A percentile compares a stretch with the other conserved stretches of the same genome.
phyloP scores from a whole-genome alignment of 208 protist species.

The Trypanosoma rangeli region DNA sequence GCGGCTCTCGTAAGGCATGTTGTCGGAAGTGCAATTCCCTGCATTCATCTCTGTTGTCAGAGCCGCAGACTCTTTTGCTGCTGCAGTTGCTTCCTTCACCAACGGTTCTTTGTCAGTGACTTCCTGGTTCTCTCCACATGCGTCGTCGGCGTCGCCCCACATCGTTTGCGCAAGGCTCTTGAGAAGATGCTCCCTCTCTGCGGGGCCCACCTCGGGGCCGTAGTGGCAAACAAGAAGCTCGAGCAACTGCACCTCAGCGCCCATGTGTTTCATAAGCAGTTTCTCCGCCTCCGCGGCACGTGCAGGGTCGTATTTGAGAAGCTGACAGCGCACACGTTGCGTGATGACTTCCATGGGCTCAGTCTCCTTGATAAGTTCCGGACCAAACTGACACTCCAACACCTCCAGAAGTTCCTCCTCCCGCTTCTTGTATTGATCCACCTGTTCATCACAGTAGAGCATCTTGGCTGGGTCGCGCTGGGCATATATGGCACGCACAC shows the following conservation, averaged over 20 bases:
- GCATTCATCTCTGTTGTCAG: neutral
- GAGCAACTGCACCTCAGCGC: constrained; percentile 23
- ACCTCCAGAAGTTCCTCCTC: constrained; percentile 14
- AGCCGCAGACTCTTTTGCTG: neutral
- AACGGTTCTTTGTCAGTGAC: neutral
- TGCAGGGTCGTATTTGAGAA: constrained; percentile 22
- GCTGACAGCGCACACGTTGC: constrained; percentile 21
- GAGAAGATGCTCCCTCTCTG: constrained; percentile 2
- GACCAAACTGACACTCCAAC: constrained; percentile 17
- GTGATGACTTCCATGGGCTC: neutral
- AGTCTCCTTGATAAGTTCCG: constrained; percentile 18
- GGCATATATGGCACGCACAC: constrained; percentile 25
- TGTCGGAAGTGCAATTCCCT: neutral
- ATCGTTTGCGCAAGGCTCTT: neutral
- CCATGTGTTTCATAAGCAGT: constrained; percentile 8
- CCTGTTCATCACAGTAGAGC: constrained; percentile 10
- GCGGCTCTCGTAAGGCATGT: neutral
- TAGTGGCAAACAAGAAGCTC: constrained; percentile 26
- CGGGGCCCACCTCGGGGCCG: constrained; percentile 21
- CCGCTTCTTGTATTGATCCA: constrained; percentile 16
- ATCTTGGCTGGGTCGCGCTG: constrained; percentile 24
- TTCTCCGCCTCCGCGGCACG: neutral
- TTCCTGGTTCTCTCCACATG: neutral
- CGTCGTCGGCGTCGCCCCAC: neutral
- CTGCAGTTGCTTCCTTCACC: neutral